phyloP scores from a whole-genome alignment of 2,329 filamentous ascomycete species.

The Fusarium pseudocircinatum region DNA sequence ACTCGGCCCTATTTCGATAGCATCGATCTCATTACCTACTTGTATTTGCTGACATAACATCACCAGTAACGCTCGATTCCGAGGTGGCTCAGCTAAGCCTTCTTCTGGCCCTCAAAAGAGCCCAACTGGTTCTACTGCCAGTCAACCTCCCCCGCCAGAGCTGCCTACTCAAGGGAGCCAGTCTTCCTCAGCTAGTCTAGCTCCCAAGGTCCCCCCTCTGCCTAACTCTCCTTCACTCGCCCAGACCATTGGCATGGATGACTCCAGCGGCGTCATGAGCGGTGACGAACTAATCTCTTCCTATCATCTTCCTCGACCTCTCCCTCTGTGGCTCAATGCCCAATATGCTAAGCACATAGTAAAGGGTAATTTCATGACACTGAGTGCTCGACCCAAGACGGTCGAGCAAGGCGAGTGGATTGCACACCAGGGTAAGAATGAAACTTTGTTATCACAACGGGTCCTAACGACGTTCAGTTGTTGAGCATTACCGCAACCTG shows the following conservation, averaged over 20 bases:
- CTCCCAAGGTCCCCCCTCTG: conserved; percentile 69
- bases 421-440: conserved; percentile 83
- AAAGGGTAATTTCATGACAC: conserved; percentile 98
- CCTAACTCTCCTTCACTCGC: conserved; percentile 71
- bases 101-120: conserved; percentile 63
- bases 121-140: conserved; percentile 58
- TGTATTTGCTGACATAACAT: conserved; percentile 40
- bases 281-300: conserved; percentile 66
- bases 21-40: not conserved
- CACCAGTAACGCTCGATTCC: conserved; percentile 66
- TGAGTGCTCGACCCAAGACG: conserved; percentile 91
- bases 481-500: conserved; percentile 90
- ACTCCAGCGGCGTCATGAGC: conserved; percentile 59
- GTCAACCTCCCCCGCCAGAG: conserved; percentile 60
- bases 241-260: conserved; percentile 75
- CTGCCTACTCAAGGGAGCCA: conserved; percentile 58
- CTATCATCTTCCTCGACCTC: conserved; percentile 72
- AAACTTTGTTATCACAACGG: not conserved
- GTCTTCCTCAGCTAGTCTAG: conserved; percentile 61
- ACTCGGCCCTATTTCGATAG: not conserved
- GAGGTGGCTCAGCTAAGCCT: conserved; percentile 63
- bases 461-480: conserved; percentile 64
- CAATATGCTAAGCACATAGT: conserved; percentile 87
- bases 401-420: conserved; percentile 97
- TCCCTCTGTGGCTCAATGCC: conserved; percentile 77